These are phyloP conservation scores for Ganoderma resinaceum DNA, from an alignment of 1,284 basidiomycete species.

Conservation along the genomic window DNA sequence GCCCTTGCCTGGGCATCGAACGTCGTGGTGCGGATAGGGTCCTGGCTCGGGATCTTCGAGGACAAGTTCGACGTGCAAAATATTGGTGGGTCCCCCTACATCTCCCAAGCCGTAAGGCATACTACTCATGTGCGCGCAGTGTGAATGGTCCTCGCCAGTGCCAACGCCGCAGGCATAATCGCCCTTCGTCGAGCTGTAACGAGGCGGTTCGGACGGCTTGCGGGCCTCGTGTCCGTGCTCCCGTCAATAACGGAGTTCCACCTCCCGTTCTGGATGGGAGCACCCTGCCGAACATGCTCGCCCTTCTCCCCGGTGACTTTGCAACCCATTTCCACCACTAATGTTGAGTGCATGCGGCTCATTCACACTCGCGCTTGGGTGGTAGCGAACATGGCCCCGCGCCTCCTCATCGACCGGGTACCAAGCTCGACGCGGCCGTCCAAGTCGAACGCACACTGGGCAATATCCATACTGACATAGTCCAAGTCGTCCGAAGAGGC, in stretches of 20 bases:
- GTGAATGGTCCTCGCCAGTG: constrained; percentile 74
- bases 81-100: constrained; percentile 49
- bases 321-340: background rate
- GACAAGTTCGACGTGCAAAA: constrained; percentile 71
- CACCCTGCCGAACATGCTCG: constrained; percentile 95
- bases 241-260: constrained; percentile 89
- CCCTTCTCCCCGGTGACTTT: constrained; percentile 76
- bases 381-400: constrained; percentile 71
- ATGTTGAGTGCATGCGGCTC: background rate
- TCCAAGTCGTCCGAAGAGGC: constrained; percentile 20
- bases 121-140: constrained; percentile 51
- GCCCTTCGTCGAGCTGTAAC: constrained; percentile 70
- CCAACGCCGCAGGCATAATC: constrained; percentile 72
- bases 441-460: constrained; percentile 41
- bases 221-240: constrained; percentile 68
- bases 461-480: constrained; percentile 61
- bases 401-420: constrained; percentile 56
- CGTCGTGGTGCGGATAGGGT: constrained; percentile 52
- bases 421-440: constrained; percentile 51
- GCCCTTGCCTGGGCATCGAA: constrained; percentile 61
- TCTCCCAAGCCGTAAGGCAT: too few relatives aligned
- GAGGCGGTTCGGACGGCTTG: constrained; percentile 65
- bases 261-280: constrained; percentile 92
- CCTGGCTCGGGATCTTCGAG: constrained; percentile 49
- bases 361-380: background rate